These are phyloP conservation scores for Solanum arcanum DNA, from an alignment of 257 asterid species.

Conservation along the genomic window DNA sequence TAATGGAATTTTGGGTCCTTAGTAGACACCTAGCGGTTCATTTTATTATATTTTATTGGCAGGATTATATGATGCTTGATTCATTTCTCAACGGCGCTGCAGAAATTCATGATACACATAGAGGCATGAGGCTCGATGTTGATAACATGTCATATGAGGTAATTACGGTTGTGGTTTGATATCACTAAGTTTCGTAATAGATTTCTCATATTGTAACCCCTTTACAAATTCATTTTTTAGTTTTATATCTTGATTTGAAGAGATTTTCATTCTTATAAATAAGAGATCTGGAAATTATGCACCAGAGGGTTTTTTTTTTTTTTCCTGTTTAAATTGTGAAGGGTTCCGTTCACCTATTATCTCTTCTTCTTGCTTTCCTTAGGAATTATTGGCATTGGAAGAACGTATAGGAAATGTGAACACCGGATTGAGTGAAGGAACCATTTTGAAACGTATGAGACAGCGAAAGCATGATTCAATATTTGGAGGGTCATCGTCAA, in stretches of 20 bases:
- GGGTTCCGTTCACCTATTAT: not conserved
- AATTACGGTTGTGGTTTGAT: not conserved
- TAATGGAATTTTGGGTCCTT: not conserved
- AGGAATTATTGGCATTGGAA: conserved; percentile 92
- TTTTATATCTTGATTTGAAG: not conserved
- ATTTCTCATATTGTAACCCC: not conserved
- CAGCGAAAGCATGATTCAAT: conserved; percentile 27
- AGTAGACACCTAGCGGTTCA: not conserved
- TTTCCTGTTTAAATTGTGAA: not conserved
- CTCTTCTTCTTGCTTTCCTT: not conserved
- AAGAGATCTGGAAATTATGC: not conserved
- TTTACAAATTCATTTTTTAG: not conserved
- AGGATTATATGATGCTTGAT: conserved; percentile 65
- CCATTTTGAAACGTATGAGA: conserved; percentile 31
- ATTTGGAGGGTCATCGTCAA: conserved; percentile 7
- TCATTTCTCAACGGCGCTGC: conserved; percentile 45
- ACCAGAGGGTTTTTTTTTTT: not conserved
- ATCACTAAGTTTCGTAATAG: not conserved
- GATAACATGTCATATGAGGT: conserved; percentile 97
- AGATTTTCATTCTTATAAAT: not conserved
- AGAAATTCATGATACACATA: conserved; percentile 73
- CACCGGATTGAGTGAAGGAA: conserved; percentile 66
- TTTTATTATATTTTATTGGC: not conserved
- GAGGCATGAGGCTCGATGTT: conserved; percentile 89
- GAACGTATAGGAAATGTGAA: conserved; percentile 76